phyloP scores from a whole-genome alignment of 1,139 yeast genomes.

The Blastobotrys buckinghamii region DNA sequence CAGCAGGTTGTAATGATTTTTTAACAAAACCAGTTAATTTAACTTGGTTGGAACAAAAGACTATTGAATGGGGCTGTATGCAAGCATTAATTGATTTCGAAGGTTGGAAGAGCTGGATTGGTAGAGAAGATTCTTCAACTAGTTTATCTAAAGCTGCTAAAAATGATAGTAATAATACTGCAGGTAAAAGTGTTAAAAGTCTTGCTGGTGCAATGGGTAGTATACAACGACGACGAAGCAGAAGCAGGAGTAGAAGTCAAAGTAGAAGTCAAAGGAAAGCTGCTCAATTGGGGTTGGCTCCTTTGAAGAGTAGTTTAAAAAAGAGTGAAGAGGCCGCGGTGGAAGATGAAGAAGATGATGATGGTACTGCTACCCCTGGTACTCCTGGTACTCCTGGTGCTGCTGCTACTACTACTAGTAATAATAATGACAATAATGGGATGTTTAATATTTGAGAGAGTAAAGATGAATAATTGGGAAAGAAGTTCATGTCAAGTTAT shows the following conservation, averaged over 20 bases:
- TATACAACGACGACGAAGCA: background rate
- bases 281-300: background rate
- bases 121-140: constrained; percentile 17
- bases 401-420: background rate
- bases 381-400: too few relatives aligned
- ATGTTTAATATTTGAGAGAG: background rate
- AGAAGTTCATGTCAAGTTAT: too few relatives aligned
- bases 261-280: background rate
- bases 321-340: too few relatives aligned
- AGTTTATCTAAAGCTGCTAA: background rate
- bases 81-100: constrained; percentile 95
- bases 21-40: constrained; percentile 94
- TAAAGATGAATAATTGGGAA: too few relatives aligned
- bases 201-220: background rate
- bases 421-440: background rate
- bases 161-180: background rate
- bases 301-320: background rate
- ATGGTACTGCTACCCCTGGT: background rate
- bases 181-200: too few relatives aligned
- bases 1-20: constrained; percentile 96
- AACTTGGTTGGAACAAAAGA: constrained; percentile 89
- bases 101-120: constrained; percentile 90
- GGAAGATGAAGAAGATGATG: background rate
- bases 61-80: constrained; percentile 92
- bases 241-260: background rate